These are phyloP conservation scores for Echeveria elegans DNA, from an alignment of 164 flowering plant species.

Conservation along the genomic window DNA sequence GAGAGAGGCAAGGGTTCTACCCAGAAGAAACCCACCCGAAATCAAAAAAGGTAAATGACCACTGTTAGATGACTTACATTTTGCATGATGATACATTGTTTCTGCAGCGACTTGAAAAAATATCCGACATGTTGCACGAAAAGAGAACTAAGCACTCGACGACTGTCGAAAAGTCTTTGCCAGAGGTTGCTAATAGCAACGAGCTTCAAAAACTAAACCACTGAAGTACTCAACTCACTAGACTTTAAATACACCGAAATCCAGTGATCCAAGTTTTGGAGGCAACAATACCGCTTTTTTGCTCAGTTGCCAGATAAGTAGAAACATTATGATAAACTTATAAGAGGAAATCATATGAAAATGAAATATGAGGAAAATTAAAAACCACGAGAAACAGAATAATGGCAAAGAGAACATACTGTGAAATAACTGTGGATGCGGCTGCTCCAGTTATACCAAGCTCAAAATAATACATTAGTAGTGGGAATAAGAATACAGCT, in stretches of 20 bases:
- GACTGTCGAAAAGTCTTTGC: neutral
- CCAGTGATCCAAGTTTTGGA: constrained; percentile 64
- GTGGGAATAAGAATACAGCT: constrained; percentile 67
- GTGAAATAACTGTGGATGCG: constrained; percentile 73
- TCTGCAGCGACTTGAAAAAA: too few relatives aligned
- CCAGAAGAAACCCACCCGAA: constrained; percentile 87
- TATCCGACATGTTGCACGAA: too few relatives aligned
- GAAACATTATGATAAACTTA: constrained; percentile 62
- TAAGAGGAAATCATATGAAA: constrained; percentile 12
- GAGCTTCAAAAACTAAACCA: neutral
- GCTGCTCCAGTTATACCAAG: constrained; percentile 92
- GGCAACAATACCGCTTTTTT: constrained; percentile 64
- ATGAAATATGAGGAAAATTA: neutral
- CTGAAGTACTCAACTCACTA: constrained; percentile 32
- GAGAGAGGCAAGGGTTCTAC: constrained; percentile 83
- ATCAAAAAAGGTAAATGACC: neutral
- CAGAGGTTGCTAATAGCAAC: neutral
- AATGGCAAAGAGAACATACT: constrained; percentile 42
- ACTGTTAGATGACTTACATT: neutral
- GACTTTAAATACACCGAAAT: constrained; percentile 83
- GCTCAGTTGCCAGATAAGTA: constrained; percentile 67
- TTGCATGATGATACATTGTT: too few relatives aligned
- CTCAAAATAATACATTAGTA: constrained; percentile 44
- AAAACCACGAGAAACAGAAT: neutral
- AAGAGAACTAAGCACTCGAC: too few relatives aligned